Percentiles rank a stretch among this genome's conserved stretches.
Evolutionary conservation across 2,329 filamentous ascomycete genomes (phyloP).

Genomic region (Fusarium napiforme): DNA sequence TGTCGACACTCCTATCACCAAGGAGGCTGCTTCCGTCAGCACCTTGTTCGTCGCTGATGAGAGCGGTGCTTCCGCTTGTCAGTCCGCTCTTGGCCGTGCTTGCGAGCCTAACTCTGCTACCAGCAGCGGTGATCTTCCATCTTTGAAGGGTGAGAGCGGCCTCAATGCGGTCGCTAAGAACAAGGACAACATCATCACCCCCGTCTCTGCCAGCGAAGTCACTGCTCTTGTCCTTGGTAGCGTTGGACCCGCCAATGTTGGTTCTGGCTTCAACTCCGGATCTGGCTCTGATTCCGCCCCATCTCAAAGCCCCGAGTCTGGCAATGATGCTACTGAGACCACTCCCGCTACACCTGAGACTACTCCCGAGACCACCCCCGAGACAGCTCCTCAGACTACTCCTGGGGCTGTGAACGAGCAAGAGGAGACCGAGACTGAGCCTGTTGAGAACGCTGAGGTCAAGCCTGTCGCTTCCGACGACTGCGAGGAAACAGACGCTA

Average conservation of each 20-base stretch:
- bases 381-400: neutral
- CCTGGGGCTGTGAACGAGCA: neutral
- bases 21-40: slow-evolving; percentile 34
- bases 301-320: neutral
- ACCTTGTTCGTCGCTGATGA: slow-evolving; percentile 38
- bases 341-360: neutral
- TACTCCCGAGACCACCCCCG: neutral
- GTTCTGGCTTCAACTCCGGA: slow-evolving; percentile 33
- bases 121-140: slow-evolving; percentile 40
- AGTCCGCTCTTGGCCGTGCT: slow-evolving; percentile 37
- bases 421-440: neutral
- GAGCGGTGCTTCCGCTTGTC: slow-evolving; percentile 28
- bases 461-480: neutral
- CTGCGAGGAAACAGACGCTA: neutral
- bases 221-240: slow-evolving; percentile 36
- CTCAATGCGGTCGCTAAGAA: slow-evolving; percentile 25
- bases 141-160: slow-evolving; percentile 32
- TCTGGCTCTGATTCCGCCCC: slow-evolving; percentile 26
- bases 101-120: slow-evolving; percentile 37
- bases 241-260: slow-evolving; percentile 43
- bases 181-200: slow-evolving; percentile 39
- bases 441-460: neutral
- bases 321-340: neutral
- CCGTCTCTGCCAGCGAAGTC: slow-evolving; percentile 42
- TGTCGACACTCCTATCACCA: slow-evolving; percentile 49